Evolutionary conservation across 768 basidiomycete genomes (phyloP), one percentile per base, ranked within the genome.

Genomic region (Imleria badia): DNA sequence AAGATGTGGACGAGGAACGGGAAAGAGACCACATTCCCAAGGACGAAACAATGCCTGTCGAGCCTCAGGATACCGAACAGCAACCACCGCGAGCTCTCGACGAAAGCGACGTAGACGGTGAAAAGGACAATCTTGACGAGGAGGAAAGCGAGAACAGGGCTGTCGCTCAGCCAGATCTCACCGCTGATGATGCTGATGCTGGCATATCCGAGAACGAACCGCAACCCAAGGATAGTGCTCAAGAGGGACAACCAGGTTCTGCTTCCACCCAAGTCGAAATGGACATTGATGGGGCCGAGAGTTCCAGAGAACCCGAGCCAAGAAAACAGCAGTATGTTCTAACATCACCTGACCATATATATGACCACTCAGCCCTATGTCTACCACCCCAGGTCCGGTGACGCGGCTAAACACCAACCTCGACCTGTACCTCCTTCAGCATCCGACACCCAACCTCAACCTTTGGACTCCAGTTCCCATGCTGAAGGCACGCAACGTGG

Each of bases 401-500:
- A 64, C 34, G 39, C 45, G 31, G 29, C 34, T 13, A 55, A 69
- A 29, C 40, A 46, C 15, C 56, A 51, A 39, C 43, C 49, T 14
- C 58, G 45, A 26, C 31, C 52, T 14, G 26, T 29, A 13, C 35
- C 52, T 44, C 23, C 50, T 22, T 39, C 56, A 33, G 39, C 36
- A 35, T 22, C 55, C 39, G 42, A 48, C 13, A 6, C n/a, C 22
- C 64, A 52, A 46, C 22, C 43, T 29, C 56, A 51, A 48, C 39
- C 63, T 20, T 41, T 62, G 30, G 63, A 63, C 13, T 61, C 70
- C 9, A 76, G 75, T 34, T 57, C 77, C 39, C 72, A 72, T 23
- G 57, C 75, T 34, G 70, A 72, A 54, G 81, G 81, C 45, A 59
- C 71, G 11, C 78, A 83, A 52, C 73, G 78, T 45, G 81, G 81